phyloP scores from a whole-genome alignment of 1,284 basidiomycete genomes.

The Inonotus hispidus region DNA sequence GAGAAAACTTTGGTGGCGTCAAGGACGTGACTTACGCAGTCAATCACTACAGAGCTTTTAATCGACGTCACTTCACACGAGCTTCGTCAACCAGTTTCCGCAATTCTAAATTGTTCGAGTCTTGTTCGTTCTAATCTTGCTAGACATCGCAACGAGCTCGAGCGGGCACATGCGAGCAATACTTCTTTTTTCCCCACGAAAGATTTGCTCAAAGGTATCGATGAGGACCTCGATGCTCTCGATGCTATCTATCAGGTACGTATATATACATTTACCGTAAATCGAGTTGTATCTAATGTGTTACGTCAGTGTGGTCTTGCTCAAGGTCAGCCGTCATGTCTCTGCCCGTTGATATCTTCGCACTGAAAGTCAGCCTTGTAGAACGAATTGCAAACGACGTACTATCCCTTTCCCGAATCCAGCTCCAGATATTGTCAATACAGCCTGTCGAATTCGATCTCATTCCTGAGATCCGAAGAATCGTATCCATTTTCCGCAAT shows the following conservation, averaged over 20 bases:
- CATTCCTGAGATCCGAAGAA: conserved; percentile 27
- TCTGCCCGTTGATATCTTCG: not conserved
- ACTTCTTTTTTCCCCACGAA: conserved; percentile 26
- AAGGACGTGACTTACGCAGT: not conserved
- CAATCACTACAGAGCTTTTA: conserved; percentile 22
- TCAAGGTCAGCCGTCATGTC: conserved; percentile 23
- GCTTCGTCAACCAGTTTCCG: conserved; percentile 27
- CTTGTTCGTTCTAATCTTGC: conserved; percentile 24
- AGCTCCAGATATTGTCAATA: conserved; percentile 28
- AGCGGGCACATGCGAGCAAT: conserved; percentile 19
- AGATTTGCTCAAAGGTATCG: conserved; percentile 29
- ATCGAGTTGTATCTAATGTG: not conserved
- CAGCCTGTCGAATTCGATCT: conserved; percentile 30
- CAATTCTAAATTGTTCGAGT: conserved; percentile 25
- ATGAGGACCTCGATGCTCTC: conserved; percentile 31
- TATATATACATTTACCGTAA: not conserved
- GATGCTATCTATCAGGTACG: conserved; percentile 26
- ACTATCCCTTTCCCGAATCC: conserved; percentile 35
- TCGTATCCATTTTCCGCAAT: conserved; percentile 33
- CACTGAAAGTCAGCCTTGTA: not conserved
- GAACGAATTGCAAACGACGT: conserved; percentile 39
- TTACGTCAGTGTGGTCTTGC: conserved; percentile 29
- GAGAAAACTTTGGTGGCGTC: not conserved
- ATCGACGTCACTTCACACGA: conserved; percentile 28
- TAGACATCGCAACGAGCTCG: conserved; percentile 26